phyloP scores from a whole-genome alignment of 2,329 filamentous ascomycete genomes.

The Beauveria pseudobassiana region DNA sequence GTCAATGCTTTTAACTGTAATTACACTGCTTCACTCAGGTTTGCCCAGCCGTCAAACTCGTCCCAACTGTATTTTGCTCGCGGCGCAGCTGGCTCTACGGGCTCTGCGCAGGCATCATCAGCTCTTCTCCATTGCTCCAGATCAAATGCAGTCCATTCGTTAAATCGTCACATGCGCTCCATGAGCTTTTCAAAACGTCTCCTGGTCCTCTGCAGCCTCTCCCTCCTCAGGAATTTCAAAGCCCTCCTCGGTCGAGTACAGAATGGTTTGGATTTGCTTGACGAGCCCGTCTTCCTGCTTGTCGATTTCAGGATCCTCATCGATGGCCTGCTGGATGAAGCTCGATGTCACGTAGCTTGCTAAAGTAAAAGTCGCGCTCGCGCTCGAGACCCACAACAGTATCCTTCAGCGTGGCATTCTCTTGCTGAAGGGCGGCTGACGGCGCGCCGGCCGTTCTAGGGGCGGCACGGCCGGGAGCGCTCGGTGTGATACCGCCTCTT shows the following conservation, averaged over 20 bases:
- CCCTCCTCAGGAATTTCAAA: slow-evolving; percentile 85
- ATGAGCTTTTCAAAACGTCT: slow-evolving; percentile 55
- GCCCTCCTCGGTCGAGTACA: slow-evolving; percentile 92
- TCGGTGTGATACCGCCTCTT: slow-evolving; percentile 56
- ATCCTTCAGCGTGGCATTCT: slow-evolving; percentile 87
- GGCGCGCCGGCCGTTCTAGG: slow-evolving; percentile 47
- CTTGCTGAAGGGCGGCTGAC: slow-evolving; percentile 67
- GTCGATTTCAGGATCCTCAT: slow-evolving; percentile 86
- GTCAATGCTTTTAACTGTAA: slow-evolving; percentile 6
- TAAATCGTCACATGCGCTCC: slow-evolving; percentile 5
- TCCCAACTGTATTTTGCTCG: background rate
- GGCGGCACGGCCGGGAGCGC: slow-evolving; percentile 40
- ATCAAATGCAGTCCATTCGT: slow-evolving; percentile 7
- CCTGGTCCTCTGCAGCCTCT: slow-evolving; percentile 66
- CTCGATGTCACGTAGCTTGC: slow-evolving; percentile 96
- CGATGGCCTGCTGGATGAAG: slow-evolving; percentile 84
- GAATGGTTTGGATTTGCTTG: slow-evolving; percentile 92
- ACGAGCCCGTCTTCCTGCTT: slow-evolving; percentile 87
- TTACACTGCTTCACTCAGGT: slow-evolving; percentile 6
- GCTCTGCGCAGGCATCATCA: background rate
- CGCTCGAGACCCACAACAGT: slow-evolving; percentile 91
- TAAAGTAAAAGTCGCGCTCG: slow-evolving; percentile 98
- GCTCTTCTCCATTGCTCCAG: background rate
- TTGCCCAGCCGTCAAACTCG: background rate
- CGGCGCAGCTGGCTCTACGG: background rate